A percentile compares a stretch with the other conserved stretches of the same genome.
Conservation (phyloP, 768 basidiomycete species). For the Mycena kentingensis region DNA sequence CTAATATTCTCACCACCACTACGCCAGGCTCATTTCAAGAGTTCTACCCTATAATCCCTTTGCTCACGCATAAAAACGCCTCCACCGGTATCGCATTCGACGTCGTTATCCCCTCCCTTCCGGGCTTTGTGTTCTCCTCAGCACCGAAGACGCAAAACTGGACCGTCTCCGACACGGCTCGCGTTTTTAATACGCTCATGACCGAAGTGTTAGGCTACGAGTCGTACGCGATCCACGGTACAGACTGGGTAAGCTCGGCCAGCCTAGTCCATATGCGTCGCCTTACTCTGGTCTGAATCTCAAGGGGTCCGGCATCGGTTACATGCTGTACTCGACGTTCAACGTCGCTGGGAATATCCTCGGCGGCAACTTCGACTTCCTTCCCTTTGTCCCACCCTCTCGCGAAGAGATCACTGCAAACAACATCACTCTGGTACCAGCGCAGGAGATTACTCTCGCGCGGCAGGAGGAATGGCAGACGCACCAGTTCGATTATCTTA, state of each 20-base stretch:
- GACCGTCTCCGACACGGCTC: slow-evolving; percentile 27
- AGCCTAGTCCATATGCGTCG: not conserved
- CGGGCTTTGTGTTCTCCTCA: slow-evolving; percentile 25
- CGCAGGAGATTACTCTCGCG: slow-evolving; percentile 5
- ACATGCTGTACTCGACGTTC: slow-evolving; percentile 9
- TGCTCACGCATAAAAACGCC: not conserved
- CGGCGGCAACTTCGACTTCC: slow-evolving; percentile 14
- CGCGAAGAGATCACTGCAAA: slow-evolving; percentile 1
- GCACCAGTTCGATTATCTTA: not conserved
- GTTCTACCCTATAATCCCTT: slow-evolving; percentile 1
- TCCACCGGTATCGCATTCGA: no score
- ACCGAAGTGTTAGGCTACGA: slow-evolving; percentile 27
- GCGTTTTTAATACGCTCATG: slow-evolving; percentile 30
- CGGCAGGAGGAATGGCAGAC: not conserved
- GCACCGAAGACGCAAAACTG: slow-evolving; percentile 18
- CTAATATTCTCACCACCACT: no score
- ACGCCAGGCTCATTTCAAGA: slow-evolving; percentile 12
- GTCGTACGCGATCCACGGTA: slow-evolving; percentile 24
- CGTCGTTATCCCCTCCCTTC: slow-evolving; percentile 15
- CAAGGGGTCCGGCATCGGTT: not conserved
- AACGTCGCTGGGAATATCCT: slow-evolving; percentile 11
- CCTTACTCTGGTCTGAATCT: slow-evolving; percentile 3
- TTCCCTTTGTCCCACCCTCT: slow-evolving; percentile 8
- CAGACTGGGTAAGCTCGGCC: slow-evolving; percentile 26
- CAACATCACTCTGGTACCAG: slow-evolving; percentile 5